Conservation (phyloP, 768 basidiomycete genomes). For the Mycena rosella region DNA sequence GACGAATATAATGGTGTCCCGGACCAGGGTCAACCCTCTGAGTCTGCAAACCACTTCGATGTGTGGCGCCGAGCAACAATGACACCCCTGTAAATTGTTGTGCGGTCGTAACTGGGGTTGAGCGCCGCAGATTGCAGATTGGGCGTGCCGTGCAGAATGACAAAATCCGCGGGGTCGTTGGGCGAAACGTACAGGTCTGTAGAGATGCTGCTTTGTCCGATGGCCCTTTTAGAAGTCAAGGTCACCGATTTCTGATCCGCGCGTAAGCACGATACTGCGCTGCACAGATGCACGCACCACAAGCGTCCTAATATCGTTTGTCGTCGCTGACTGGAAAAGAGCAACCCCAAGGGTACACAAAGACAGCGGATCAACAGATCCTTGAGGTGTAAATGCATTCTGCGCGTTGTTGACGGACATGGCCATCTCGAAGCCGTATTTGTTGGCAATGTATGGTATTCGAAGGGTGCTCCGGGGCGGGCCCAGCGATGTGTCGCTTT, state of each 20-base stretch:
- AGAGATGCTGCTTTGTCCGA: slow-evolving; percentile 49
- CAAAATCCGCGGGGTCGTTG: slow-evolving; percentile 67
- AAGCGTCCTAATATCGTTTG: slow-evolving; percentile 58
- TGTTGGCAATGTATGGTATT: slow-evolving; percentile 59
- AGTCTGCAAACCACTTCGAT: slow-evolving; percentile 48
- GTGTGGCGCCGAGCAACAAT: slow-evolving; percentile 57
- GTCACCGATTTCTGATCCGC: slow-evolving; percentile 62
- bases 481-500: slow-evolving; percentile 50
- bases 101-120: slow-evolving; percentile 63
- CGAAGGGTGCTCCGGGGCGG: slow-evolving; percentile 68
- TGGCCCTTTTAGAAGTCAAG: slow-evolving; percentile 63
- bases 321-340: slow-evolving; percentile 69
- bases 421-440: slow-evolving; percentile 62
- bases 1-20: too few relatives aligned
- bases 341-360: slow-evolving; percentile 70
- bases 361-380: slow-evolving; percentile 70
- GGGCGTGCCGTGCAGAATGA: slow-evolving; percentile 65
- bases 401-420: slow-evolving; percentile 75
- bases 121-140: slow-evolving; percentile 62
- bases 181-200: slow-evolving; percentile 50
- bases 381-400: slow-evolving; percentile 80
- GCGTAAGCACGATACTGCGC: slow-evolving; percentile 12
- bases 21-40: too few relatives aligned
- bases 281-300: slow-evolving; percentile 53
- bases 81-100: slow-evolving; percentile 61